These are phyloP conservation scores for Ogataea methanolica DNA, from an alignment of 805 yeast species.

Conservation along the genomic window DNA sequence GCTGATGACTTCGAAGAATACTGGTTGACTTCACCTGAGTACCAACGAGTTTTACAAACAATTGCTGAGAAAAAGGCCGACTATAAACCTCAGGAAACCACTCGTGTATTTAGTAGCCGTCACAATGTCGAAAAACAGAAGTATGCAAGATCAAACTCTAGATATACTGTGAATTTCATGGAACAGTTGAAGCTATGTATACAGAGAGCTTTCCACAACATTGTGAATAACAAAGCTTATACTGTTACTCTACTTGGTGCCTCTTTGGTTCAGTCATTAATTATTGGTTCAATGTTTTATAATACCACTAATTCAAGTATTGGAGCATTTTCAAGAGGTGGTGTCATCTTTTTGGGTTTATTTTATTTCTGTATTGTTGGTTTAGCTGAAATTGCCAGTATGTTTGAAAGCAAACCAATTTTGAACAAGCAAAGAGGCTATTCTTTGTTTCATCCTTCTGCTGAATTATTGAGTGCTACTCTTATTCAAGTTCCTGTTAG, in stretches of 20 bases:
- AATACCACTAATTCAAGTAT: slow-evolving; percentile 44
- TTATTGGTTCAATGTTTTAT: slow-evolving; percentile 58
- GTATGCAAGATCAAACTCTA: slow-evolving; percentile 35
- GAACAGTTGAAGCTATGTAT: slow-evolving; percentile 49
- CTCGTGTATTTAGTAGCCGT: slow-evolving; percentile 25
- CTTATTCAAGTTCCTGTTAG: slow-evolving; percentile 56
- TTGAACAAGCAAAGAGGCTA: slow-evolving; percentile 61
- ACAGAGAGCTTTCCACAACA: slow-evolving; percentile 49
- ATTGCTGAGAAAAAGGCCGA: slow-evolving; percentile 33
- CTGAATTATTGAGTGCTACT: slow-evolving; percentile 56
- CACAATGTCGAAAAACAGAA: slow-evolving; percentile 35
- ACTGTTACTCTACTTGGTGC: slow-evolving; percentile 46
- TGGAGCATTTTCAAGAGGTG: slow-evolving; percentile 62
- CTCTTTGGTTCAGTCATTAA: slow-evolving; percentile 50
- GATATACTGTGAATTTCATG: slow-evolving; percentile 36
- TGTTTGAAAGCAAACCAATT: slow-evolving; percentile 59
- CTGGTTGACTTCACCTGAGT: slow-evolving; percentile 57
- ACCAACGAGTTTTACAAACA: slow-evolving; percentile 30
- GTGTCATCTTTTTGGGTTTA: slow-evolving; percentile 55
- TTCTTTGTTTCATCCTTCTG: slow-evolving; percentile 59
- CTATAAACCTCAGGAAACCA: slow-evolving; percentile 30
- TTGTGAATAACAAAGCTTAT: slow-evolving; percentile 53
- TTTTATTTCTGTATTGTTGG: slow-evolving; percentile 58
- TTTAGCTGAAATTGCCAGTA: slow-evolving; percentile 54
- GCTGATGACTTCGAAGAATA: slow-evolving; percentile 53